Evolutionary conservation across 2,329 filamentous ascomycete genomes (phyloP).

Genomic region (Elsinoe australis): DNA sequence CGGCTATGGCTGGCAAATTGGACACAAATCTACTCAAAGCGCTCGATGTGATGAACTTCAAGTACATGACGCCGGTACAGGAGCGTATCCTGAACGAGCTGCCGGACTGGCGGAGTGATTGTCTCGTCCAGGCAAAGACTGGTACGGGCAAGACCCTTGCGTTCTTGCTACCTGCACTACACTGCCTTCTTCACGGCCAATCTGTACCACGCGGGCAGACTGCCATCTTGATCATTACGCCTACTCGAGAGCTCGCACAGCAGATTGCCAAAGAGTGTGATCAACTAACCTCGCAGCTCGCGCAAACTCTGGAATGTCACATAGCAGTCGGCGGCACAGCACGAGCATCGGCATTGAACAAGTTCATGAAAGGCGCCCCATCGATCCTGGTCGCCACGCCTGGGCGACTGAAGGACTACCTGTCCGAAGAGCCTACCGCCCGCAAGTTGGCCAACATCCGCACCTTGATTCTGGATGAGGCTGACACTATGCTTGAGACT

Average conservation of each 20-base stretch:
- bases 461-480: slow-evolving; percentile 56
- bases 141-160: slow-evolving; percentile 95
- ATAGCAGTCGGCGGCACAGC: slow-evolving; percentile 60
- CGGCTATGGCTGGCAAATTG: slow-evolving; percentile 11
- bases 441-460: slow-evolving; percentile 39
- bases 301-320: slow-evolving; percentile 68
- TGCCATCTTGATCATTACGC: slow-evolving; percentile 75
- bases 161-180: slow-evolving; percentile 80
- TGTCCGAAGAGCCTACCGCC: slow-evolving; percentile 53
- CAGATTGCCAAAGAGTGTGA: slow-evolving; percentile 64
- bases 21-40: slow-evolving; percentile 2
- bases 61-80: slow-evolving; percentile 48
- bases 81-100: slow-evolving; percentile 46
- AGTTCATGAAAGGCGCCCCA: slow-evolving; percentile 65
- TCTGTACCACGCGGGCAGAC: slow-evolving; percentile 69
- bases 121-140: slow-evolving; percentile 62
- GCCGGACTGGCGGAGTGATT: slow-evolving; percentile 43
- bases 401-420: slow-evolving; percentile 77
- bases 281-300: slow-evolving; percentile 79
- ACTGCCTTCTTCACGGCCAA: slow-evolving; percentile 71
- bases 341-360: slow-evolving; percentile 70
- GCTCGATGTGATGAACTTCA: slow-evolving; percentile 19
- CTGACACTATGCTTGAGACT: slow-evolving; percentile 69
- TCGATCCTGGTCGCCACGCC: slow-evolving; percentile 83
- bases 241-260: slow-evolving; percentile 59